Evolutionary conservation across 257 asterid genomes (phyloP).

Genomic region (Sherardia arvensis): DNA sequence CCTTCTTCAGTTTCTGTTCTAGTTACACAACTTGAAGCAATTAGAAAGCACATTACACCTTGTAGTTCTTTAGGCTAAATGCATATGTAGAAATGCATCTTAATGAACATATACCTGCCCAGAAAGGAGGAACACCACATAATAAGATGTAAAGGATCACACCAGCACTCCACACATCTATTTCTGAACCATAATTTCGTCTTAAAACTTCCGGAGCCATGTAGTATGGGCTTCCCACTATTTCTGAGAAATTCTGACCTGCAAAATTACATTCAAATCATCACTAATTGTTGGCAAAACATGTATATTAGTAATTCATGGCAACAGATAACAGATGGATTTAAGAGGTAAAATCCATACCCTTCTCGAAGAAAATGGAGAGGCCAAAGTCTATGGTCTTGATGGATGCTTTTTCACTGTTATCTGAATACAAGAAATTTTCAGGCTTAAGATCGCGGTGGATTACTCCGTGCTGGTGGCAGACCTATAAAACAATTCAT

Average conservation of each 20-base stretch:
- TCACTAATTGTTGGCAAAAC: neutral
- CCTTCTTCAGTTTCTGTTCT: slow-evolving; percentile 90
- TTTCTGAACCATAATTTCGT: slow-evolving; percentile 60
- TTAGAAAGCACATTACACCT: neutral
- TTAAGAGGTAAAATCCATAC: slow-evolving; percentile 15
- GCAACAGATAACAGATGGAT: neutral
- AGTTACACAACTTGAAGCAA: slow-evolving; percentile 12
- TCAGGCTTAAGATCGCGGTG: slow-evolving; percentile 87
- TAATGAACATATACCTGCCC: slow-evolving; percentile 89
- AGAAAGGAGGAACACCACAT: slow-evolving; percentile 89
- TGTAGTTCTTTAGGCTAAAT: neutral
- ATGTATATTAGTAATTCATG: no score
- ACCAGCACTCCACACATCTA: slow-evolving; percentile 89
- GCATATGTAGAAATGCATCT: no score
- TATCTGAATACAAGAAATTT: slow-evolving; percentile 52
- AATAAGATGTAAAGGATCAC: slow-evolving; percentile 73
- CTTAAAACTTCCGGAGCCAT: slow-evolving; percentile 89
- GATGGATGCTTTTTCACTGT: slow-evolving; percentile 48
- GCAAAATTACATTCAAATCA: neutral
- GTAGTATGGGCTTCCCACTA: slow-evolving; percentile 90
- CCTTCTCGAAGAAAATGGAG: slow-evolving; percentile 67
- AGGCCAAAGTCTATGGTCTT: slow-evolving; percentile 90
- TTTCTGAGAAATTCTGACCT: slow-evolving; percentile 71
- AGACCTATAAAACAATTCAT: slow-evolving; percentile 27
- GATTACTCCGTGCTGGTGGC: slow-evolving; percentile 75